Evolutionary conservation across 1,284 basidiomycete species (phyloP), one percentile per base, ranked within the genome.

Genomic region (Cystobasidium pallidum): DNA sequence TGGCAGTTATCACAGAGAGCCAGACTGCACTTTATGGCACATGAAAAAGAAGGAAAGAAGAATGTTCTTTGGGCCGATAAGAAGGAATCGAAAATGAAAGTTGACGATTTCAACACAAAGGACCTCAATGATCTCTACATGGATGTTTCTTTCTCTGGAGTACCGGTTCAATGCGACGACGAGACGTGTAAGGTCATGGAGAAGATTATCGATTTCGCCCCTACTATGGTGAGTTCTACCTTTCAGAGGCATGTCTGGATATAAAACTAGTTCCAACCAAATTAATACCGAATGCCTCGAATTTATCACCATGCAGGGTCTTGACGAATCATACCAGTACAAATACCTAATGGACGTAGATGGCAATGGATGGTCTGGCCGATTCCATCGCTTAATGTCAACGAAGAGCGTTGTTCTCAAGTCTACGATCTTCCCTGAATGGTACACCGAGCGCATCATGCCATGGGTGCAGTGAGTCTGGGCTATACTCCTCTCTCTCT

Each of bases 321-420:
- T 71, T 13, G 68, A 71, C 36, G 68, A 71, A 49, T 71, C 68
- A 26, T 71, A 71, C 41, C 54, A 64, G 30, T 63, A 70, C 57
- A 71, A 79, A 67, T 79, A 78, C 71, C 75, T 78, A 2, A 77
- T 78, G 58, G 79, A 79, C 63, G 75, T 79, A 15, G 78, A 79
- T 58, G 77, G 78, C 21, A 78, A 79, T 71, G 77, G 76, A 39
- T 77, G 75, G 77, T 64, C 57, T 19, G 74, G 74, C 7, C 70
- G 74, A 51, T 75, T 75, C 66, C 74, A 75, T 58, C 47, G 87
- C 0, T 82, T 89, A 7, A 85, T 90, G 75, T 85, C 85, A 26
- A 84, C 86, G 28, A 87, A 87, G 64, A 84, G 88, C 2, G 81
- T 88, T 34, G 81, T 89, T 15, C 85, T 89, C 79, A 89, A 88